phyloP scores from a whole-genome alignment of 768 basidiomycete species.

The Tylopilus plumbeoviolaceoides region DNA sequence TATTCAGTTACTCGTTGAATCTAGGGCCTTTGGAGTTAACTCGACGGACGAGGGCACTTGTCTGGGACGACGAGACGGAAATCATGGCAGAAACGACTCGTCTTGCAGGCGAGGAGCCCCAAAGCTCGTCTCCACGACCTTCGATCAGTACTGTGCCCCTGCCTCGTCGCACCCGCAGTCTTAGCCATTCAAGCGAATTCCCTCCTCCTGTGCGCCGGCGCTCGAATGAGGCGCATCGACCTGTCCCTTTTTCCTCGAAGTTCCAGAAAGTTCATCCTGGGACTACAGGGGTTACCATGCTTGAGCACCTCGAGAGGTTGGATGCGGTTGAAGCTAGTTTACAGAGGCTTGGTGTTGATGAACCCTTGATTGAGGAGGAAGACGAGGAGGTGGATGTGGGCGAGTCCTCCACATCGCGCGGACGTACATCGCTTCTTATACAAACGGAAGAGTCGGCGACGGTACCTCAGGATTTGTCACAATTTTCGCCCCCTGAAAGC shows the following conservation, averaged over 20 bases:
- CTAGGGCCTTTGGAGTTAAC: conserved; percentile 88
- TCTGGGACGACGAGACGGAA: conserved; percentile 87
- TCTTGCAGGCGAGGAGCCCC: conserved; percentile 30
- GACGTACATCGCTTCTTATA: conserved; percentile 18
- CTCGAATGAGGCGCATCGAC: conserved; percentile 62
- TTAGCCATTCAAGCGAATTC: conserved; percentile 60
- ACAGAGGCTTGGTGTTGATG: conserved; percentile 64
- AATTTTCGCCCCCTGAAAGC: conserved; percentile 57
- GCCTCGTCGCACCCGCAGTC: conserved; percentile 52
- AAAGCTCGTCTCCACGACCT: conserved; percentile 50
- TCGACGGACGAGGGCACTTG: conserved; percentile 71
- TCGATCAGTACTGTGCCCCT: conserved; percentile 62
- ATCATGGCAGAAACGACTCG: conserved; percentile 49
- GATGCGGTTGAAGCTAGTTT: conserved; percentile 80
- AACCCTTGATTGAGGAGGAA: conserved; percentile 44
- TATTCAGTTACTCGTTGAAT: conserved; percentile 8
- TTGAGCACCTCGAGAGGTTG: conserved; percentile 81
- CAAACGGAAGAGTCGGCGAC: conserved; percentile 28
- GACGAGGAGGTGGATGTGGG: conserved; percentile 65
- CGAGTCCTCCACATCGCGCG: conserved; percentile 35
- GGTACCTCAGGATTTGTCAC: conserved; percentile 13
- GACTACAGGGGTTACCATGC: conserved; percentile 80
- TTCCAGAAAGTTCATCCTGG: conserved; percentile 80
- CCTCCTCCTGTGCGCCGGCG: conserved; percentile 66
- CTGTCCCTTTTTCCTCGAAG: conserved; percentile 81